Evolutionary conservation across 208 protist species (phyloP), one percentile per base, ranked within the genome.

Genomic region (Acanthamoeba culbertsoni): DNA sequence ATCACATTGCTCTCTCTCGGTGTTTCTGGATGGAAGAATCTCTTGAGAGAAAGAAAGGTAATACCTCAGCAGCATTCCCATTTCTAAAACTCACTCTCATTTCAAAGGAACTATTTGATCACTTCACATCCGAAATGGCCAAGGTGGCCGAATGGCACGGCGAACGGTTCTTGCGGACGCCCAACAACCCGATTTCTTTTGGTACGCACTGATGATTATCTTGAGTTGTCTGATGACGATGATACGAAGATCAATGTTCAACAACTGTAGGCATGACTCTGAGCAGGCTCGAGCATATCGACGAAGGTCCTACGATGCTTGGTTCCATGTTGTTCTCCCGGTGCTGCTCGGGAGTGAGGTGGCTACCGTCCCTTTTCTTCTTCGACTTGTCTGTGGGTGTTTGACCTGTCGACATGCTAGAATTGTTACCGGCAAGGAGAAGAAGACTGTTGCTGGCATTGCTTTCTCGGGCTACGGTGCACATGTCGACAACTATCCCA

Each of bases 1-100:
- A 98, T 99, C 18, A 99, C 99, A 0, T 92, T 99, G 18, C 95
- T 99, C 28, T 96, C 95, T 28, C 96, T 99, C 65, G 99, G 99
- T n/a, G 95, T 93, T 14, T 73, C 73, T 1, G 97, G 98, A 3
- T 99, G 97, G 88, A 84, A 93, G 46, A 6, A 51, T 37, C 93
- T 99, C 35, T 97, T 99, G 94, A 65, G 94, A 4, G 92, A 98
- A 37, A 96, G 99, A 8, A 97, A 98, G 82, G 31, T 93, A 14
- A n/a, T 2, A 37, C 7, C 65, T 35, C 42, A 16, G 14, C 68
- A 79, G 12, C 42, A 26, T 26, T 77, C 3, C 3, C 4, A 23
- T 10, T 26, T 77, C 42, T 79, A 16, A 33, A 0, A 16, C 28
- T 40, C 7, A 0, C 33, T 33, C 31, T 77, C 37, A 8, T 77